Evolutionary conservation across 495 filamentous ascomycete genomes (phyloP).

Genomic region (Haplographium delicatum): DNA sequence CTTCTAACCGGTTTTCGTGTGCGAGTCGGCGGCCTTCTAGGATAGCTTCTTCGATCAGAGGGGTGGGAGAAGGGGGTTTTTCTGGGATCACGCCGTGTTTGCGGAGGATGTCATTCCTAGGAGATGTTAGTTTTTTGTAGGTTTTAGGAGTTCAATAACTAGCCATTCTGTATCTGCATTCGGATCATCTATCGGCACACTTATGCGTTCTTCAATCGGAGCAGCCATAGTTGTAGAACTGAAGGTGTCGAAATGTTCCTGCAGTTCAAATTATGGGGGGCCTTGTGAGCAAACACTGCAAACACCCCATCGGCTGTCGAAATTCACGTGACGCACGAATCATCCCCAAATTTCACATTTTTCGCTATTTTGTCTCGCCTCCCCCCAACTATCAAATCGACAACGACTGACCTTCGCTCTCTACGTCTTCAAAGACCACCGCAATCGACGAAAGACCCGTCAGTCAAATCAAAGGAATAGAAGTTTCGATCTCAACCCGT

Average conservation of each 20-base stretch:
- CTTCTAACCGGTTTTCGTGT: constrained; percentile 85
- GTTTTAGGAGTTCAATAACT: constrained; percentile 5
- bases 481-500: constrained; percentile 33
- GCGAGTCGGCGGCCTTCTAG: constrained; percentile 71
- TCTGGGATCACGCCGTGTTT: constrained; percentile 95
- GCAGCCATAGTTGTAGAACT: constrained; percentile 54
- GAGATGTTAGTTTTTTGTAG: constrained; percentile 12
- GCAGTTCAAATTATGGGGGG: background rate
- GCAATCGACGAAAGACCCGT: constrained; percentile 41
- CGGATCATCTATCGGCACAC: constrained; percentile 86
- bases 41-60: constrained; percentile 93
- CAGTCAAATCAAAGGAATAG: constrained; percentile 33
- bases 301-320: background rate
- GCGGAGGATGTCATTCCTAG: constrained; percentile 97
- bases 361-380: background rate
- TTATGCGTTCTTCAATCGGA: constrained; percentile 57
- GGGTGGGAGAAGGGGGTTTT: constrained; percentile 89
- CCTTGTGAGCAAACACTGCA: constrained; percentile 6
- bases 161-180: constrained; percentile 99
- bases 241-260: background rate
- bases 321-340: background rate
- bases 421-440: constrained; percentile 23
- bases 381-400: constrained; percentile 20
- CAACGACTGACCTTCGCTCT: constrained; percentile 29
- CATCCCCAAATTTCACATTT: no score